Evolutionary conservation across 2,329 filamentous ascomycete genomes (phyloP).

Genomic region (Microdochium nivale): DNA sequence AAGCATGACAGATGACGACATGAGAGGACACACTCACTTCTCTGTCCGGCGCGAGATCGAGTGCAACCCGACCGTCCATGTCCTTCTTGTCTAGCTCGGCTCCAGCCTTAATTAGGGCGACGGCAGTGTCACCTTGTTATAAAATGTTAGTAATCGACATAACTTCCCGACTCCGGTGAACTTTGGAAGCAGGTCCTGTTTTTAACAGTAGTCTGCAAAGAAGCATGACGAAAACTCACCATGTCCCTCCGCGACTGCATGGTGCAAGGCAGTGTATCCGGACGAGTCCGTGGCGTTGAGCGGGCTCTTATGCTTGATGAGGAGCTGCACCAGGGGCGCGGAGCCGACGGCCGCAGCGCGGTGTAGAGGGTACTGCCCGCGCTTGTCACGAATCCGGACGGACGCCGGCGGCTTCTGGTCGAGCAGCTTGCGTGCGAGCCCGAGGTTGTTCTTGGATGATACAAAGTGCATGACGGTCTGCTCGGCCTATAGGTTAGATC

Average conservation of each 20-base stretch:
- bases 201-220: no score
- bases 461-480: conserved; percentile 87
- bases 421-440: conserved; percentile 71
- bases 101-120: conserved; percentile 74
- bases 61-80: conserved; percentile 57
- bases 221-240: conserved; percentile 35
- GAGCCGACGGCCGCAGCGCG: conserved; percentile 85
- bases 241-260: conserved; percentile 70
- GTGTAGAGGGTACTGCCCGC: conserved; percentile 86
- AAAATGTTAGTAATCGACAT: background rate
- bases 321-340: conserved; percentile 73
- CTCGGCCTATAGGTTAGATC: background rate
- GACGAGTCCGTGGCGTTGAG: conserved; percentile 75
- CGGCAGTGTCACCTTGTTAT: conserved; percentile 62
- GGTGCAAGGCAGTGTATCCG: conserved; percentile 84
- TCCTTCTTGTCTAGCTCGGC: conserved; percentile 76
- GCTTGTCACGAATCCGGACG: conserved; percentile 71
- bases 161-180: background rate
- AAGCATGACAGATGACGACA: background rate
- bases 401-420: conserved; percentile 61
- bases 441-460: conserved; percentile 80
- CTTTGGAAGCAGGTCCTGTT: no score
- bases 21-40: conserved; percentile 47
- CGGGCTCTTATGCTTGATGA: conserved; percentile 71
- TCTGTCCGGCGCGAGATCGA: conserved; percentile 78